phyloP scores from a whole-genome alignment of 2,329 filamentous ascomycete species.

The Pyrenophora teres region DNA sequence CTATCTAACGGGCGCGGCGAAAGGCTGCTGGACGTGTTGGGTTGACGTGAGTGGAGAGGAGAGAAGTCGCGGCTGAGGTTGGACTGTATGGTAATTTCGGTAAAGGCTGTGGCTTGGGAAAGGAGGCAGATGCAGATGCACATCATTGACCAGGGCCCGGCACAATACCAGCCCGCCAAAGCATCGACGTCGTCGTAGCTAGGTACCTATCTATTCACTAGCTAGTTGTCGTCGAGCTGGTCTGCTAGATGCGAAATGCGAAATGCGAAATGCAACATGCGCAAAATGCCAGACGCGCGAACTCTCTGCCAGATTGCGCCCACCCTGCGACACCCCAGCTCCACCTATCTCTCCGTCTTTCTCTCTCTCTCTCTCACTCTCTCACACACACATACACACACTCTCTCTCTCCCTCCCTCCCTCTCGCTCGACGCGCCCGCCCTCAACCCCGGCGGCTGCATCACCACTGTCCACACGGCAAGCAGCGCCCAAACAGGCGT shows the following conservation, averaged over 20 bases:
- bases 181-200: conserved; percentile 4
- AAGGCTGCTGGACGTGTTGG: conserved; percentile 19
- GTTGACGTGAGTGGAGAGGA: conserved; percentile 38
- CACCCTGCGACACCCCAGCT: neutral
- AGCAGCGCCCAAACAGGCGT: conserved; percentile 3
- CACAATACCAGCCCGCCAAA: conserved; percentile 18
- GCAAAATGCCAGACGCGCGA: neutral
- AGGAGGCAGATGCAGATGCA: conserved; percentile 21
- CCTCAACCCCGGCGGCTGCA: neutral
- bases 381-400: too few relatives aligned
- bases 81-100: conserved; percentile 20
- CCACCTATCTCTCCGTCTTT: neutral
- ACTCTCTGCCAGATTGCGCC: conserved; percentile 12
- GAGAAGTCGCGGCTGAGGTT: conserved; percentile 37
- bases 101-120: conserved; percentile 19
- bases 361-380: too few relatives aligned
- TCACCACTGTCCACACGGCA: neutral
- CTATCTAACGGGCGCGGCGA: conserved; percentile 23
- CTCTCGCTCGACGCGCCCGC: neutral
- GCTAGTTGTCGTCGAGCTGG: neutral
- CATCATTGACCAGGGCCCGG: conserved; percentile 21
- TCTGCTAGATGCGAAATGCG: neutral
- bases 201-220: neutral
- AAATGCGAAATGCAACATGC: neutral
- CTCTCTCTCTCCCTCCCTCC: too few relatives aligned